phyloP scores from a whole-genome alignment of 768 basidiomycete genomes.

The Xerocomus brunneocitrinus region DNA sequence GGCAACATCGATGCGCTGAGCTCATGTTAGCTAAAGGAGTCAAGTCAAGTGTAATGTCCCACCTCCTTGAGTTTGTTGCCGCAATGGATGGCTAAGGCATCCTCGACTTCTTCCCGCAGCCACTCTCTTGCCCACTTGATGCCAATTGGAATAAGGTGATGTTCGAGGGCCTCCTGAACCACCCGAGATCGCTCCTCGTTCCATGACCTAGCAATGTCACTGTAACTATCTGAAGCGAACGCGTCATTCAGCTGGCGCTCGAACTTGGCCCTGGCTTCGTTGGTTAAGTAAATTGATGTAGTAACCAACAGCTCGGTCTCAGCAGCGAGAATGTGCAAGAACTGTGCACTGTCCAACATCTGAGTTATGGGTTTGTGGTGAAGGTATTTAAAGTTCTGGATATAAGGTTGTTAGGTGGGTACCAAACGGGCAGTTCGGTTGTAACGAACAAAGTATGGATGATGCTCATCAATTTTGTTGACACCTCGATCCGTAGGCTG shows the following conservation, averaged over 20 bases:
- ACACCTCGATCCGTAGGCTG: slow-evolving; percentile 85
- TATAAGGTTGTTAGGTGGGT: slow-evolving; percentile 4
- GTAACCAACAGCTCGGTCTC: slow-evolving; percentile 86
- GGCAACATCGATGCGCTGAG: slow-evolving; percentile 77
- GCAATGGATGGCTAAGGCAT: slow-evolving; percentile 66
- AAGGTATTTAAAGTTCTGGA: slow-evolving; percentile 93
- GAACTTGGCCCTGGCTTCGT: slow-evolving; percentile 59
- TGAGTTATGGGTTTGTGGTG: slow-evolving; percentile 66
- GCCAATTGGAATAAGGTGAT: slow-evolving; percentile 78
- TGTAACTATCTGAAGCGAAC: slow-evolving; percentile 79
- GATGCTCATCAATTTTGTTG: slow-evolving; percentile 68
- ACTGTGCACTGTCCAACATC: slow-evolving; percentile 72
- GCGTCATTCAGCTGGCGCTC: slow-evolving; percentile 75
- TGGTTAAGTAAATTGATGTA: slow-evolving; percentile 63
- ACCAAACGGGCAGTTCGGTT: neutral
- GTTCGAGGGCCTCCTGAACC: slow-evolving; percentile 72
- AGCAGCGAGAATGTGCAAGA: slow-evolving; percentile 85
- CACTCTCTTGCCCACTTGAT: slow-evolving; percentile 88
- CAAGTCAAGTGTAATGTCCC: slow-evolving; percentile 21
- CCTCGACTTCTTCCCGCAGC: slow-evolving; percentile 87
- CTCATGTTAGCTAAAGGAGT: slow-evolving; percentile 10
- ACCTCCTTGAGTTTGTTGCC: slow-evolving; percentile 68
- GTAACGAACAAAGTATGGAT: slow-evolving; percentile 62
- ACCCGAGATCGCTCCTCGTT: slow-evolving; percentile 80
- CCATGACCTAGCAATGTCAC: slow-evolving; percentile 85